phyloP scores from a whole-genome alignment of 2,329 filamentous ascomycete species.

The Sporothrix phasma region DNA sequence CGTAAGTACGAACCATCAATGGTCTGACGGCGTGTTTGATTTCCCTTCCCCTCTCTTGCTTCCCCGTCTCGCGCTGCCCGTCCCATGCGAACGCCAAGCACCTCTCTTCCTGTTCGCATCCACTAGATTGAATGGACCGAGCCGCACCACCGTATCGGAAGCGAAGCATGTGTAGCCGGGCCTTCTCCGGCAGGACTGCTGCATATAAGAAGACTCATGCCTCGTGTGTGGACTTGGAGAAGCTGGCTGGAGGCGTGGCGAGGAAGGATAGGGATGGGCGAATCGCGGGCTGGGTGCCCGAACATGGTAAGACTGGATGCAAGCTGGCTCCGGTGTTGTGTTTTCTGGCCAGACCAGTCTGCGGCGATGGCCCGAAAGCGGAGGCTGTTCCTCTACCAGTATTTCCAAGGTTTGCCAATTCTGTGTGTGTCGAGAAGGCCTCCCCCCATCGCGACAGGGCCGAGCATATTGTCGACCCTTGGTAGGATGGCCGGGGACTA shows the following conservation, averaged over 20 bases:
- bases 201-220: not conserved
- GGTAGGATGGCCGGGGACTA: not conserved
- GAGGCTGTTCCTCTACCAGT: not conserved
- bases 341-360: not conserved
- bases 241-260: not conserved
- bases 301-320: not conserved
- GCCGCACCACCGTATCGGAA: not conserved
- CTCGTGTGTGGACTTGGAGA: not conserved
- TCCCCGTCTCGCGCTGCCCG: not conserved
- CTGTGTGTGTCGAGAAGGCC: not conserved
- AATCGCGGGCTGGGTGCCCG: not conserved
- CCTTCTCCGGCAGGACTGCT: not conserved
- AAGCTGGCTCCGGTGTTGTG: not conserved
- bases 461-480: not conserved
- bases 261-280: not conserved
- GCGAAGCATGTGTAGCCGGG: not conserved
- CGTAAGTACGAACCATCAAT: not conserved
- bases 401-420: not conserved
- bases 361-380: not conserved
- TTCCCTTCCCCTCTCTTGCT: not conserved
- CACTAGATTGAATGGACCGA: not conserved
- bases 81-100: not conserved
- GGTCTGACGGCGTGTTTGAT: not conserved
- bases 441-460: not conserved
- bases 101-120: not conserved